Conservation (phyloP, 208 protist species). For the Acanthamoeba sp. region DNA sequence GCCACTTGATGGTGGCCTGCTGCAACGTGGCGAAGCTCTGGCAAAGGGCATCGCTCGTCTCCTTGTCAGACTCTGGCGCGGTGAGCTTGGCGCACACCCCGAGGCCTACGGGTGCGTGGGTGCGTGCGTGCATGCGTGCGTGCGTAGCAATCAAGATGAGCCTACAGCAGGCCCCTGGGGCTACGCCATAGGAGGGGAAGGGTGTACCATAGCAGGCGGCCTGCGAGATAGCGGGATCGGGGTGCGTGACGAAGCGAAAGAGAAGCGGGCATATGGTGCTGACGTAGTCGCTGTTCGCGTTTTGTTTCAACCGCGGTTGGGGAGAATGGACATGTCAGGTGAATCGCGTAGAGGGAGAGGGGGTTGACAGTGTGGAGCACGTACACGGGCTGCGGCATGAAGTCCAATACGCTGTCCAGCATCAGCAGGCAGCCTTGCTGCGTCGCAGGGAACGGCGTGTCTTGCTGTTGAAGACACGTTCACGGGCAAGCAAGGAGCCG, state of each 20-base stretch:
- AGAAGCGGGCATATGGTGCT: not conserved
- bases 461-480: not conserved
- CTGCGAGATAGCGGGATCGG: not conserved
- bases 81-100: constrained; percentile 12
- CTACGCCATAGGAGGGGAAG: not conserved
- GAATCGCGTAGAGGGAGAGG: not conserved
- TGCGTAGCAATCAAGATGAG: too few species aligned
- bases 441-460: constrained; percentile 16
- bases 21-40: not conserved
- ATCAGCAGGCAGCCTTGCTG: constrained; percentile 24
- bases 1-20: constrained; percentile 44
- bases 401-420: constrained; percentile 40
- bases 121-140: too few species aligned
- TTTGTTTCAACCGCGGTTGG: too few species aligned
- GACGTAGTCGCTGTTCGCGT: not conserved
- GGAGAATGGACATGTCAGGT: not conserved
- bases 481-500: not conserved
- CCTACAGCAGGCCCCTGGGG: too few species aligned
- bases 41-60: not conserved
- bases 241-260: constrained; percentile 1
- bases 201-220: constrained; percentile 37
- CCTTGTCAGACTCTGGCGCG: constrained; percentile 2
- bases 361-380: too few species aligned
- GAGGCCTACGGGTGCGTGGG: too few species aligned
- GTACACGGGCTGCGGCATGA: not conserved